Conservation (phyloP, 2,329 filamentous ascomycete genomes). For the Colletotrichum graminicola region DNA sequence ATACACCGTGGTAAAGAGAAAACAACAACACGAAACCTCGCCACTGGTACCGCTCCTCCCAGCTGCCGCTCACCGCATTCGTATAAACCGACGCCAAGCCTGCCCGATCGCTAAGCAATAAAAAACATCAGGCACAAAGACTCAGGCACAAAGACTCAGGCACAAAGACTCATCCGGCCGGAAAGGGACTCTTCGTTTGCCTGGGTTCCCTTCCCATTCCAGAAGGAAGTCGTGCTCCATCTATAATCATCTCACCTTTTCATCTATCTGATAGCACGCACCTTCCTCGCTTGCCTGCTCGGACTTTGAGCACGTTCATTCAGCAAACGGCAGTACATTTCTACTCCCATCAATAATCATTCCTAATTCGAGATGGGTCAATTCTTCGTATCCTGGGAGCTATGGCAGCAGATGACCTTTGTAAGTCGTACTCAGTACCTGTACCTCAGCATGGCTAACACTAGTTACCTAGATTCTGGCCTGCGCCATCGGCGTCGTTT, state of each 20-base stretch:
- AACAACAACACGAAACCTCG: neutral
- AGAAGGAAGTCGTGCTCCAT: conserved; percentile 27
- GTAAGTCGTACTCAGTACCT: conserved; percentile 65
- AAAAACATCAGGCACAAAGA: conserved; percentile 16
- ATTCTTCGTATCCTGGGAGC: conserved; percentile 78
- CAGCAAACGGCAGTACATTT: neutral
- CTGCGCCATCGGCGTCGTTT: conserved; percentile 76
- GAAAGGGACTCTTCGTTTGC: neutral
- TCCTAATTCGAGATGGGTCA: conserved; percentile 47
- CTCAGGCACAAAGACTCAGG: conserved; percentile 7
- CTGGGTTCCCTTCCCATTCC: conserved; percentile 2
- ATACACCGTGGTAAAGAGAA: neutral
- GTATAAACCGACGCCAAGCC: conserved; percentile 14
- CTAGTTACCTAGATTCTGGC: conserved; percentile 72
- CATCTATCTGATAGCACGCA: conserved; percentile 7
- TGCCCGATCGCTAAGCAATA: conserved; percentile 11
- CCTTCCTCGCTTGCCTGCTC: neutral
- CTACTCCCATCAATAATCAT: neutral
- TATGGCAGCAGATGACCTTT: conserved; percentile 93
- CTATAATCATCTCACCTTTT: conserved; percentile 2
- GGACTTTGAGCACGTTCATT: conserved; percentile 1
- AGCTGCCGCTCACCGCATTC: conserved; percentile 30
- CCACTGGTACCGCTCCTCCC: conserved; percentile 33
- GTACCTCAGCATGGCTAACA: no score
- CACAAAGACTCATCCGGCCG: neutral